These are phyloP conservation scores for Lachnum nothofagi DNA, from an alignment of 2,329 filamentous ascomycete species.

Conservation along the genomic window DNA sequence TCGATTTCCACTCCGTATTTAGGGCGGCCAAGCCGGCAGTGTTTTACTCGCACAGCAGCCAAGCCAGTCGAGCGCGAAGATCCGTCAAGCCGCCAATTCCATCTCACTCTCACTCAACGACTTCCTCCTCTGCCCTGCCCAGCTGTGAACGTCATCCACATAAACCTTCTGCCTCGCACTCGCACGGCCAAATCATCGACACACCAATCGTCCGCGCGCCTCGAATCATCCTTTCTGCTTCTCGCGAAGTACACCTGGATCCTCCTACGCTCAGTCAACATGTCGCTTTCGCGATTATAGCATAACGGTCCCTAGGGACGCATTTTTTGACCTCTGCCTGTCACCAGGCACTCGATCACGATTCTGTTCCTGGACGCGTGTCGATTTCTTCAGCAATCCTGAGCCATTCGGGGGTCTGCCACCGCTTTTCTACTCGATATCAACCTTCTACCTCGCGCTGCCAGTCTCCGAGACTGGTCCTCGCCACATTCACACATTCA, in stretches of 20 bases:
- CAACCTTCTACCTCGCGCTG: slow-evolving; percentile 8
- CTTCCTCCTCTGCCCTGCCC: neutral
- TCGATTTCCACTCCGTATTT: too few species aligned
- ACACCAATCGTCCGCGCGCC: too few species aligned
- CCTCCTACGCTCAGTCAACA: slow-evolving; percentile 19
- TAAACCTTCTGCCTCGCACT: neutral
- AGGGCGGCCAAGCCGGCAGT: too few species aligned
- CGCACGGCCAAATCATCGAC: neutral
- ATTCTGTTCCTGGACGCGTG: neutral
- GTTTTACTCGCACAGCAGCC: too few species aligned
- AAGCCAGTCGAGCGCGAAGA: too few species aligned
- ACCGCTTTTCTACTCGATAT: slow-evolving; percentile 3
- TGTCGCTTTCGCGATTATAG: slow-evolving; percentile 35
- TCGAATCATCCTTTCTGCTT: slow-evolving; percentile 18
- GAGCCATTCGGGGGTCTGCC: slow-evolving; percentile 6
- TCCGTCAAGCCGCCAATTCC: too few species aligned
- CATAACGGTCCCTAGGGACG: slow-evolving; percentile 44
- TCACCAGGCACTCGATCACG: slow-evolving; percentile 14
- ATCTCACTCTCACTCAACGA: too few species aligned
- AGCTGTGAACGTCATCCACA: too few species aligned
- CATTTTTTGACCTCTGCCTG: slow-evolving; percentile 28
- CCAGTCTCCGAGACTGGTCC: neutral
- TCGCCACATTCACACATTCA: neutral
- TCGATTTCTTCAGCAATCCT: slow-evolving; percentile 6
- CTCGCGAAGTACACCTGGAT: slow-evolving; percentile 23